phyloP scores from a whole-genome alignment of 805 yeast species.

The Suhomyces sp. region DNA sequence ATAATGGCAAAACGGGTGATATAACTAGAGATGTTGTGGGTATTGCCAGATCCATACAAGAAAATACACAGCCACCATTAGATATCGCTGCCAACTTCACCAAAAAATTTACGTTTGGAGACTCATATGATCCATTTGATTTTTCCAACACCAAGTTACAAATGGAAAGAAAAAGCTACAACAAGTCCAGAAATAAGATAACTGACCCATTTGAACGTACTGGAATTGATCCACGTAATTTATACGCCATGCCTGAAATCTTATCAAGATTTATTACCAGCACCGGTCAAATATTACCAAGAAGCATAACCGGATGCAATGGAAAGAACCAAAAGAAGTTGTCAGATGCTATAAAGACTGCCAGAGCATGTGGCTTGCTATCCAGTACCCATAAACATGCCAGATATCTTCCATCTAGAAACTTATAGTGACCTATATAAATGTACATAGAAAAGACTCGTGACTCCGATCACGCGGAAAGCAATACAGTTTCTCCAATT shows the following conservation, averaged over 20 bases:
- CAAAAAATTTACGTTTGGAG: constrained; percentile 47
- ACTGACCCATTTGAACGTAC: constrained; percentile 42
- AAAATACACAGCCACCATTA: constrained; percentile 32
- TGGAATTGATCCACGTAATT: constrained; percentile 64
- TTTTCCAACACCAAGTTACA: constrained; percentile 35
- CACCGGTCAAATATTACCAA: constrained; percentile 74
- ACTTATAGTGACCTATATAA: constrained; percentile 20
- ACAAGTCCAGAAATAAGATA: constrained; percentile 14
- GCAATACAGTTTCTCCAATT: background rate
- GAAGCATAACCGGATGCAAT: constrained; percentile 66
- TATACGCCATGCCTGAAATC: constrained; percentile 69
- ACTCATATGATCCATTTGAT: constrained; percentile 49
- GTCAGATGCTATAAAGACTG: constrained; percentile 74
- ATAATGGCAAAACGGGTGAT: constrained; percentile 1
- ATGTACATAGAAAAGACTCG: background rate
- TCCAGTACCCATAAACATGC: constrained; percentile 69
- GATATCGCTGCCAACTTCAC: constrained; percentile 21
- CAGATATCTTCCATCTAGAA: constrained; percentile 41
- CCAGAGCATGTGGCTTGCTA: constrained; percentile 76
- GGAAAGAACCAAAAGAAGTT: constrained; percentile 66
- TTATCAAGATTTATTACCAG: constrained; percentile 63
- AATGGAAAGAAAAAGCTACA: constrained; percentile 42
- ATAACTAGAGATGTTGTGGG: constrained; percentile 33
- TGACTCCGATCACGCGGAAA: background rate
- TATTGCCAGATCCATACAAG: constrained; percentile 31